Conservation (phyloP, 768 basidiomycete genomes). For the Crepidotus variabilis region DNA sequence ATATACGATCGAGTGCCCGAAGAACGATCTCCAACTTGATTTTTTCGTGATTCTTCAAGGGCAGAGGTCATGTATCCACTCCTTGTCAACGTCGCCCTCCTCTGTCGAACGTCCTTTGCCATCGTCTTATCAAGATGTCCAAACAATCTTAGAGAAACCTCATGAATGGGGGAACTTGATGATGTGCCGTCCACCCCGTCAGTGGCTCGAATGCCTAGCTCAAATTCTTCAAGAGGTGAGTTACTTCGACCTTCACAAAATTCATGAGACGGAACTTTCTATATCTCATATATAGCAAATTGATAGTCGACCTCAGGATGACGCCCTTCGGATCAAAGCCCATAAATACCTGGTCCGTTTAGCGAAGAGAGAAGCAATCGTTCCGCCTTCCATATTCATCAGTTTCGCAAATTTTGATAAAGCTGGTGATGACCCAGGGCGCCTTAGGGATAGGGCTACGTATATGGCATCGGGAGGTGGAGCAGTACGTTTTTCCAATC, state of each 20-base stretch:
- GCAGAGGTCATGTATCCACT: constrained; percentile 3
- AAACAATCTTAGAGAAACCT: not conserved
- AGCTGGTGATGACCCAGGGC: no score
- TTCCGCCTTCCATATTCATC: no score
- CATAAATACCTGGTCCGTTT: no score
- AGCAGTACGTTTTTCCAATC: no score
- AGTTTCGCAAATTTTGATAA: no score
- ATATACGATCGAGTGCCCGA: constrained; percentile 11
- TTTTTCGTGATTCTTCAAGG: constrained; percentile 8
- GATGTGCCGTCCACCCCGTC: not conserved
- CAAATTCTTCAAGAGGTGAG: constrained; percentile 15
- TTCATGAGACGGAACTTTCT: no score
- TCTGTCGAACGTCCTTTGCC: not conserved
- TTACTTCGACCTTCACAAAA: not conserved
- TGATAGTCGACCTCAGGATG: no score
- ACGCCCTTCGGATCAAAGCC: no score
- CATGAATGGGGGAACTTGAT: constrained; percentile 5
- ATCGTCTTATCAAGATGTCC: constrained; percentile 3
- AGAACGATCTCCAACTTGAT: constrained; percentile 5
- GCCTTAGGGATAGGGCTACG: no score
- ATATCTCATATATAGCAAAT: no score
- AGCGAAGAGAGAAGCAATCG: no score
- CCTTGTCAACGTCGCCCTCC: constrained; percentile 1
- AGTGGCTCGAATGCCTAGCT: constrained; percentile 11
- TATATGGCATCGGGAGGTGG: no score